Percentiles rank a stretch among this genome's conserved stretches.
Conservation (phyloP, 768 basidiomycete species). For the Pholiota conissans region DNA sequence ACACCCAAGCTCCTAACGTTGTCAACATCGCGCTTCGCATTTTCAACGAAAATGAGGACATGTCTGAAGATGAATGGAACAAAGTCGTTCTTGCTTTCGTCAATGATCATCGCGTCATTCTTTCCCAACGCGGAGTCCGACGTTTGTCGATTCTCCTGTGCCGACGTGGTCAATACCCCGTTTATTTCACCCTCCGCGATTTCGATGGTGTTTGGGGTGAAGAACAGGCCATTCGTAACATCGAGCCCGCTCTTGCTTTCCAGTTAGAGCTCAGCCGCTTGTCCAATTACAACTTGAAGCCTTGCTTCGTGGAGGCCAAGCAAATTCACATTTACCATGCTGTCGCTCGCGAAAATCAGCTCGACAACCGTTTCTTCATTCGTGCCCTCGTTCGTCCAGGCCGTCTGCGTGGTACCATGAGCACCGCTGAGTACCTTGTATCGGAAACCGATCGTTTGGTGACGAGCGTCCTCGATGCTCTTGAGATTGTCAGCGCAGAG, state of each 20-base stretch:
- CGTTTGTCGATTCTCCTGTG: slow-evolving; percentile 92
- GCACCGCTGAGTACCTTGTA: slow-evolving; percentile 95
- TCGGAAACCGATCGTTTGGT: slow-evolving; percentile 98
- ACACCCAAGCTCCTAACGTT: slow-evolving; percentile 84
- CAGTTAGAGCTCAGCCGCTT: slow-evolving; percentile 96
- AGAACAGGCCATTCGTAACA: slow-evolving; percentile 96
- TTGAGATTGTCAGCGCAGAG: slow-evolving; percentile 90
- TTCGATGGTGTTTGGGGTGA: slow-evolving; percentile 79
- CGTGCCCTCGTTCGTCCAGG: slow-evolving; percentile 96
- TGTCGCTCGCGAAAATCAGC: slow-evolving; percentile 91
- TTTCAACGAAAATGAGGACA: slow-evolving; percentile 78
- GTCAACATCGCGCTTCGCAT: slow-evolving; percentile 92
- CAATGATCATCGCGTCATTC: slow-evolving; percentile 62
- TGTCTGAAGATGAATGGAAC: slow-evolving; percentile 76
- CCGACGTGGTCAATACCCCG: slow-evolving; percentile 87
- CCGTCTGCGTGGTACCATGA: slow-evolving; percentile 88
- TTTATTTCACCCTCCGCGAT: slow-evolving; percentile 90
- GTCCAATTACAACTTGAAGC: slow-evolving; percentile 94
- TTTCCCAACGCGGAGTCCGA: slow-evolving; percentile 80
- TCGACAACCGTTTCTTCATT: slow-evolving; percentile 98
- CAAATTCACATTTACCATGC: slow-evolving; percentile 99
- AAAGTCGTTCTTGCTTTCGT: slow-evolving; percentile 68
- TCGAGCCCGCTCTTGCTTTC: slow-evolving; percentile 97
- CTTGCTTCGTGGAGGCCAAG: slow-evolving; percentile 95
- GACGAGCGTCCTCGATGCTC: slow-evolving; percentile 88